Base-by-base conservation (phyloP, 371 early-diverging fungal genomes). In the Mortierella polycephala region DNA sequence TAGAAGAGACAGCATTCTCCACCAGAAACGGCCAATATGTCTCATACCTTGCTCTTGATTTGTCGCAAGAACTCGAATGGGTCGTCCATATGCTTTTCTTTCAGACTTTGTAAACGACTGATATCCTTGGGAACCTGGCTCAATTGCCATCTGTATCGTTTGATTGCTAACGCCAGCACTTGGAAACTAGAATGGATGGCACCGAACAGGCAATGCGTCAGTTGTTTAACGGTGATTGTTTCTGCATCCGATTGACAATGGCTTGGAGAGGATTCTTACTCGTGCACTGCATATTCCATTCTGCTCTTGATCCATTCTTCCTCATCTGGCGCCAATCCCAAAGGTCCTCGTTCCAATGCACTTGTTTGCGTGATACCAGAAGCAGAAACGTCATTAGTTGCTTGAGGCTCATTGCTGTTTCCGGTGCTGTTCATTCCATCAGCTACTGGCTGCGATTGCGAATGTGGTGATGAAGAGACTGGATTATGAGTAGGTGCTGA, bases 1-100 rank as follows among this genome's bases (percentile, higher is more conserved):
- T 30, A 46, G 23, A 52, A 52, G 6, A 52, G 20, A 16, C 13
- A 3, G 30, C 30, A 20, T 21, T 40, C 37, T 7, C 40, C 56
- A 30, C 21, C 11, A 10, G 56, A 16, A 13, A 10, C 23, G 21
- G 4, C 12, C 55, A 13, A 14, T 55, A 14, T 41, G 16, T 20
- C 18, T 37, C 8, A 42, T 82, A 84, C 86, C 79, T 85, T 85
- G 18, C 52, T 50, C 68, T 85, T 86, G 37, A 89, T 53, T 46
- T 83, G 81, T 7, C 65, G 60, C 44, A 89, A 59, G 69, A 87
- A 89, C 14, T 82, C 81, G 71, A 84, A 83, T 8, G 89, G 89
- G 12, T 85, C 83, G 0, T 73, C 60, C 23, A 87, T 58, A 12
- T 88, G 87, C 57, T 81, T 81, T 45, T 79, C 63, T 59, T 89